These are phyloP conservation scores for Taiozyma sp. DNA, from an alignment of 1,139 yeast genomes.

Conservation along the genomic window DNA sequence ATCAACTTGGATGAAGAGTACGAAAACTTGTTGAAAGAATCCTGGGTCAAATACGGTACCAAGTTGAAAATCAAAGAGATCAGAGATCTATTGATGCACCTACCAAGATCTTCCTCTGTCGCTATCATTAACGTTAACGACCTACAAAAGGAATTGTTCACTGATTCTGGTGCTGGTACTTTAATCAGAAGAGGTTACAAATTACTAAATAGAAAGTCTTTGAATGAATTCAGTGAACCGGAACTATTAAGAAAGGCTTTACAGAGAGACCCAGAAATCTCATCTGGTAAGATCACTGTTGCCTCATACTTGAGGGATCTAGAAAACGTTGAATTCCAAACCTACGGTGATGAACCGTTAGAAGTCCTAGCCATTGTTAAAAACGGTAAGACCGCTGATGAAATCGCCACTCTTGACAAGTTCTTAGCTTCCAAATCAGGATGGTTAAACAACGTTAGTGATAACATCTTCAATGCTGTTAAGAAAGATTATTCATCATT, in stretches of 20 bases:
- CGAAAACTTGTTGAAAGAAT: conserved; percentile 82
- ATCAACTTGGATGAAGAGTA: conserved; percentile 96
- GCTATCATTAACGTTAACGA: conserved; percentile 95
- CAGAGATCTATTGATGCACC: conserved; percentile 85
- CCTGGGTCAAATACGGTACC: conserved; percentile 99
- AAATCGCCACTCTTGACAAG: conserved; percentile 76
- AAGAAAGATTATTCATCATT: conserved; percentile 68
- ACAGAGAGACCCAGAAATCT: conserved; percentile 71
- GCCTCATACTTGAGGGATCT: conserved; percentile 78
- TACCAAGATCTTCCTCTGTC: conserved; percentile 96
- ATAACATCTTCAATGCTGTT: conserved; percentile 83
- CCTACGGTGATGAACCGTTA: conserved; percentile 93
- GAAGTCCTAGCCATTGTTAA: conserved; percentile 89
- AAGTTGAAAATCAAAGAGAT: conserved; percentile 94
- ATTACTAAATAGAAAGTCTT: conserved; percentile 63
- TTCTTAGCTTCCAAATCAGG: conserved; percentile 86
- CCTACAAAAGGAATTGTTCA: conserved; percentile 92
- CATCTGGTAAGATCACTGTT: conserved; percentile 66
- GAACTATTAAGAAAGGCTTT: conserved; percentile 76
- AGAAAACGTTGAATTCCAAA: conserved; percentile 60
- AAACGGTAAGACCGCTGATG: conserved; percentile 29
- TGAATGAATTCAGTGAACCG: conserved; percentile 70
- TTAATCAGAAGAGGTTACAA: conserved; percentile 96
- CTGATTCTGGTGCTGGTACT: conserved; percentile 99
- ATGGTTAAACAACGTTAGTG: conserved; percentile 97